Evolutionary conservation across 73 alveolate species (phyloP), one percentile per base, ranked within the genome.

Genomic region (Uronychia binucleata): DNA sequence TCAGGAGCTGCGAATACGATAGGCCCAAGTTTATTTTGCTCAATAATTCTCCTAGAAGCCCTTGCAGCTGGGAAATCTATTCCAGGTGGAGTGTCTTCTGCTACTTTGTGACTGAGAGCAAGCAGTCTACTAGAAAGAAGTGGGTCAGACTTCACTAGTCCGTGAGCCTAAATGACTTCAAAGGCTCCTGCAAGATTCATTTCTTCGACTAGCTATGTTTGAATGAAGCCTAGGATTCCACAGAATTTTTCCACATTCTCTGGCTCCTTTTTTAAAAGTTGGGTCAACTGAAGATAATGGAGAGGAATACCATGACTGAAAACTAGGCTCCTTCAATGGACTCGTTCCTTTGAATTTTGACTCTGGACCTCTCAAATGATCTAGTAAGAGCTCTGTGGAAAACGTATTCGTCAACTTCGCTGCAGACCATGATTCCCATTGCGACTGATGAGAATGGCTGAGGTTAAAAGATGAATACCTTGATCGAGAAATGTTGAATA

Each of bases 1-100:
- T 98, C 99, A 34, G 99, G 99, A 26, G 99, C 90, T 28, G 94
- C 91, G 88, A 98, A 98, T 26, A 96, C 96, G 33, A 98, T 96
- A 0, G 99, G 99, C 8, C 99, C 99, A 46, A 98, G 91, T 83
- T 86, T 91, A 81, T 98, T 98, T 8, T 80, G 77, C 1, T 89
- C 89, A 32, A 93, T 90, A 14, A 98, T 86, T 1, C 87, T 74
- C 86, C 90, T 85, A 27, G 96, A 88, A n/a, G 89, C 91, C 34
- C 79, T 77, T 35, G 35, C 84, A 1, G 92, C 93, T 59, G 94
- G 89, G 13, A 87, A 28, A 5, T 84, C 83, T 0, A 30, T 59
- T 5, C 77, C 95, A 31, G 32, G 82, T n/a, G 92, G 29, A 28
- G 35, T 78, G 30, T 86, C 87, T 5, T 46, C 19, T 0, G 78